Conservation (phyloP, 2,329 filamentous ascomycete genomes). For the Penicillium polonicum region DNA sequence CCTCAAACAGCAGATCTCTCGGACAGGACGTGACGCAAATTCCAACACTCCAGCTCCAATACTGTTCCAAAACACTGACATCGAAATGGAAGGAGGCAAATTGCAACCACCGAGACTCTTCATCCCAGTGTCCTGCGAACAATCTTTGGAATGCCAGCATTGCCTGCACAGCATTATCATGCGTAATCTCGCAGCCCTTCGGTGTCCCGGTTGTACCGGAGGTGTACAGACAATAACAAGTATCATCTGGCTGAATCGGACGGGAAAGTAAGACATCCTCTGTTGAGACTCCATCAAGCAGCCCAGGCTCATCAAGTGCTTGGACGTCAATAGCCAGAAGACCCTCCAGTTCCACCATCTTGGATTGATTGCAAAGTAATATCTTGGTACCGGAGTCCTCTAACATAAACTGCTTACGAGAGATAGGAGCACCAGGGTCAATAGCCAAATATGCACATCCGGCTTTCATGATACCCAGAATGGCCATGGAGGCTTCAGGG, state of each 20-base stretch:
- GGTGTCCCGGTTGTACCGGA: conserved; percentile 84
- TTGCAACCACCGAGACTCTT: conserved; percentile 77
- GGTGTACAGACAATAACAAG: conserved; percentile 83
- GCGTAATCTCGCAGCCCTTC: conserved; percentile 84
- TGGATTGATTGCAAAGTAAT: conserved; percentile 58
- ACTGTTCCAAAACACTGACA: conserved; percentile 88
- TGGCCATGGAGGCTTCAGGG: conserved; percentile 77
- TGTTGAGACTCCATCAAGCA: conserved; percentile 37
- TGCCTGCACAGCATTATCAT: conserved; percentile 84
- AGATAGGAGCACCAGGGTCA: conserved; percentile 69
- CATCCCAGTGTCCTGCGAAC: conserved; percentile 72
- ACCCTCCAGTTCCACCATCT: conserved; percentile 40
- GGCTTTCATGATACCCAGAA: conserved; percentile 77
- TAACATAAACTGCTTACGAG: conserved; percentile 75
- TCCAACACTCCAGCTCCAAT: conserved; percentile 91
- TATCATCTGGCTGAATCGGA: conserved; percentile 51
- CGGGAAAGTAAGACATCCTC: conserved; percentile 36
- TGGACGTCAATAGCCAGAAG: conserved; percentile 43
- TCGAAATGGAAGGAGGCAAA: conserved; percentile 96
- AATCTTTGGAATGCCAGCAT: conserved; percentile 82
- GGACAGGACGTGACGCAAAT: conserved; percentile 81
- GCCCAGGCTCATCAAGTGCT: conserved; percentile 45
- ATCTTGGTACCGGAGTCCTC: conserved; percentile 67
- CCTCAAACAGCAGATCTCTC: conserved; percentile 80
- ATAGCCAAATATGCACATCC: conserved; percentile 80